These are phyloP conservation scores for Pythium pyrilobum DNA, from an alignment of 352 stramenopile genomes.

Conservation along the genomic window DNA sequence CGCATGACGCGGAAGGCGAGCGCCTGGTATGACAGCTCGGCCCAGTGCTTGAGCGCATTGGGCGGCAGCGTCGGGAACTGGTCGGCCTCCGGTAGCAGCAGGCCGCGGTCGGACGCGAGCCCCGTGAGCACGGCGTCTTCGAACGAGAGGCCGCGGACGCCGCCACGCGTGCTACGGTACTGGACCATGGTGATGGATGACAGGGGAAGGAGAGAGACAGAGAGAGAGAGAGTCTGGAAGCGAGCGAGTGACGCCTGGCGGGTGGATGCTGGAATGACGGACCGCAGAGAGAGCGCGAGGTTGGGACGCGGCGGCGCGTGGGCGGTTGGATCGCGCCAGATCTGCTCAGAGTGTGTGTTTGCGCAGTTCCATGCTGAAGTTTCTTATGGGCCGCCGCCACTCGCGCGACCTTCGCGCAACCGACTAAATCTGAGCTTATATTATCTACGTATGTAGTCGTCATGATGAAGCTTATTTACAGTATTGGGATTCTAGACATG, in stretches of 20 bases:
- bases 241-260: conserved; percentile 1
- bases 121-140: conserved; percentile 85
- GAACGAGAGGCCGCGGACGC: conserved; percentile 76
- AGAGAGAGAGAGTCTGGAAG: not conserved
- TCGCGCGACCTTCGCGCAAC: conserved; percentile 9
- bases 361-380: conserved; percentile 17
- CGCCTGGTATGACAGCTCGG: conserved; percentile 91
- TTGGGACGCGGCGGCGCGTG: not conserved
- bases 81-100: conserved; percentile 74
- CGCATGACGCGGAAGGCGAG: conserved; percentile 94
- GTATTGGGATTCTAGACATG: too few relatives aligned
- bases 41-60: conserved; percentile 74
- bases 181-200: conserved; percentile 55
- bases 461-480: too few relatives aligned
- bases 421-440: too few relatives aligned
- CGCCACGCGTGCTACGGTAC: conserved; percentile 81
- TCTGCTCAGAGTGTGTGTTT: conserved; percentile 18
- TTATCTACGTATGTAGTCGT: too few relatives aligned
- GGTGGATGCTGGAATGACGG: conserved; percentile 11
- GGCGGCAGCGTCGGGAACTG: conserved; percentile 74
- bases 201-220: not conserved
- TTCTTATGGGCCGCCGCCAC: not conserved
- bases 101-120: conserved; percentile 73
- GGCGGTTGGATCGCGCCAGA: not conserved
- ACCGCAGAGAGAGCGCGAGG: not conserved